phyloP scores from a whole-genome alignment of 1,284 basidiomycete genomes.

The Farysia itapuensis region DNA sequence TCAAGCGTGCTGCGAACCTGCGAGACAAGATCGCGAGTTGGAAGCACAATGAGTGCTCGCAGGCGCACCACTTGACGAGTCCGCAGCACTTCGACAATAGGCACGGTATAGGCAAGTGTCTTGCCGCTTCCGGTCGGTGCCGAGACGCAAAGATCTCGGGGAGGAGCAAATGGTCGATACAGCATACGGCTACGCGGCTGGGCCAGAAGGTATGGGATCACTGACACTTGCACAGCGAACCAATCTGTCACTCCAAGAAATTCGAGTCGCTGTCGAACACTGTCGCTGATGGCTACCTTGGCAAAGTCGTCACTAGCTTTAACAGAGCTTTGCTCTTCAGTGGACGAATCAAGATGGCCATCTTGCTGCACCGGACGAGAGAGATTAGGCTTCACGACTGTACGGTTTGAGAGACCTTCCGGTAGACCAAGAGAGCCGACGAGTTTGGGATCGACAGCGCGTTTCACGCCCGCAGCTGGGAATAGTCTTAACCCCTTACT shows the following conservation, averaged over 20 bases:
- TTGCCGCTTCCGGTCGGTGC: constrained; percentile 97
- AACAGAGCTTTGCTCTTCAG: neutral
- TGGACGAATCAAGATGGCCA: neutral
- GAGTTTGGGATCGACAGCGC: constrained; percentile 24
- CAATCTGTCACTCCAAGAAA: constrained; percentile 51
- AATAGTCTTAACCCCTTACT: constrained; percentile 15
- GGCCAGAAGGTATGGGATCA: constrained; percentile 75
- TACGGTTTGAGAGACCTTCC: constrained; percentile 36
- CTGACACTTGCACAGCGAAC: constrained; percentile 72
- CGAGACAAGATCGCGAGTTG: constrained; percentile 89
- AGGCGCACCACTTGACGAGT: constrained; percentile 64
- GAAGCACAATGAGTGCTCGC: constrained; percentile 87
- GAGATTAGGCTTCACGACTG: constrained; percentile 36
- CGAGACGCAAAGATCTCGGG: constrained; percentile 87
- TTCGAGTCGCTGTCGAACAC: constrained; percentile 33
- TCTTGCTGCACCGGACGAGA: constrained; percentile 20
- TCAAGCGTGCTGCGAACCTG: constrained; percentile 94
- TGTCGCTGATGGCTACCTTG: constrained; percentile 26
- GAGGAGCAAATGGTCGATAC: constrained; percentile 72
- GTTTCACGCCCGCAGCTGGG: constrained; percentile 27
- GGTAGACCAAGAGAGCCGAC: constrained; percentile 51
- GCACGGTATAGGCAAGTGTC: constrained; percentile 89
- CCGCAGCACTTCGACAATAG: constrained; percentile 72
- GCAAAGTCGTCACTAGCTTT: constrained; percentile 10
- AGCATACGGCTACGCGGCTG: constrained; percentile 61